These are phyloP conservation scores for Ilyonectria sp. DNA, from an alignment of 2,329 filamentous ascomycete genomes.

Conservation along the genomic window DNA sequence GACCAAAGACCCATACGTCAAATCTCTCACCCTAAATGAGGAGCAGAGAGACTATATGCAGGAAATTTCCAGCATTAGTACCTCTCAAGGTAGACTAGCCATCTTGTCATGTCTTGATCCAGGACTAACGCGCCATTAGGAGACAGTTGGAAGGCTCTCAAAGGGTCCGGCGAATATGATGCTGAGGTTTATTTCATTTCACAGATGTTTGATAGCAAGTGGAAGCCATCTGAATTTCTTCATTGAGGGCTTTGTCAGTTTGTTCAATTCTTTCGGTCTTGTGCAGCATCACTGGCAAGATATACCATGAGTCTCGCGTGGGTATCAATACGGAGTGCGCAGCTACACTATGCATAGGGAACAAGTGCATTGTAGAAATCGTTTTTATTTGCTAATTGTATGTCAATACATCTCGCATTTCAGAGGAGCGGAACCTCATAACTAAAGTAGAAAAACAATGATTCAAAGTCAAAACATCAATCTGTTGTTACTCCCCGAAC, in stretches of 20 bases:
- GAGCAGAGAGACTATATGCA: background rate
- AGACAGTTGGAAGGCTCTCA: background rate
- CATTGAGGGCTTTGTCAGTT: background rate
- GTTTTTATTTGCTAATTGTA: too few species aligned
- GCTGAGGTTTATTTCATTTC: slow-evolving; percentile 1
- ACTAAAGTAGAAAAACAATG: too few species aligned
- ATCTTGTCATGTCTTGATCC: background rate
- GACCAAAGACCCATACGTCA: background rate
- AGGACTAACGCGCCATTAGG: background rate
- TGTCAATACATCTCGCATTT: too few species aligned
- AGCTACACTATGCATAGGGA: too few species aligned
- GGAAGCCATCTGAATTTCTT: background rate
- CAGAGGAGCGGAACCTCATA: too few species aligned
- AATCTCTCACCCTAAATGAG: background rate
- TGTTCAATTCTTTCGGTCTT: too few species aligned
- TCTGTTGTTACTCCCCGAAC: too few species aligned
- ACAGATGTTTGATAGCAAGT: background rate
- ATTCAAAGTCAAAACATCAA: too few species aligned
- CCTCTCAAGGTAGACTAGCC: background rate
- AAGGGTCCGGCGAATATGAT: background rate
- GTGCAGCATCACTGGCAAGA: too few species aligned
- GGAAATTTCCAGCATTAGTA: background rate
- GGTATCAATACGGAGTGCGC: too few species aligned
- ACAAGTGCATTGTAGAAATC: too few species aligned
- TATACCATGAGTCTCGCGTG: too few species aligned